Evolutionary conservation across 176 grass and related monocot species (phyloP), one percentile per base, ranked within the genome.

Genomic region (Leersia perrieri): DNA sequence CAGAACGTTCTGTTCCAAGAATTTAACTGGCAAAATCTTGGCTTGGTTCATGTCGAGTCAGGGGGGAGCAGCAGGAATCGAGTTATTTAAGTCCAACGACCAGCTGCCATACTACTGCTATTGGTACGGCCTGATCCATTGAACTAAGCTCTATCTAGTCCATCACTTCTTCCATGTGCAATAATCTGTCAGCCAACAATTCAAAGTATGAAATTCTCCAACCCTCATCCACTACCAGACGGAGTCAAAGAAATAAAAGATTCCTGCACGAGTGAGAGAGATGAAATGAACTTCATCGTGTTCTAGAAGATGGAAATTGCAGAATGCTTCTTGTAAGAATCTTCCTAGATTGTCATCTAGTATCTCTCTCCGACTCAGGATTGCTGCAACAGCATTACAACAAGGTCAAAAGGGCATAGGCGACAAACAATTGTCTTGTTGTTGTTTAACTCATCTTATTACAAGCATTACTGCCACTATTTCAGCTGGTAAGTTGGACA

Each of bases 31-130:
- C 27, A 76, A 16, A 68, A 11, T 22, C 60, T 31, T 23, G 42
- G 32, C 9, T 26, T 62, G 66, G 58, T 60, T 39, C 57, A 10
- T 53, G 66, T 72, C 42, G 61, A 60, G 7, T 22, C 9, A 66
- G 27, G 34, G 34, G 82, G 73, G 82, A 25, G 16, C 55, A 57
- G 41, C 58, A 13, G 40, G 67, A 66, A 76, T 76, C 30, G 4
- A 64, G 60, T 79, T 25, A 47, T 70, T 33, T 47, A 73, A 83
- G 64, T 66, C 57, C 73, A 51, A 9, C 16, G 11, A 27, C 42
- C 15, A 9, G 11, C 57, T 5, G 39, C 61, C 61, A 11, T 16
- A 9, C 63, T 33, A 5, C 29, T 41, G 47, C 3, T 38, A 16
- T 31, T 38, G 35, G 5, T 4, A 55, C 53, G n/a, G 80, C 42